Base-by-base conservation (phyloP, 306 rosid species). In the Vachellia collinsii region DNA sequence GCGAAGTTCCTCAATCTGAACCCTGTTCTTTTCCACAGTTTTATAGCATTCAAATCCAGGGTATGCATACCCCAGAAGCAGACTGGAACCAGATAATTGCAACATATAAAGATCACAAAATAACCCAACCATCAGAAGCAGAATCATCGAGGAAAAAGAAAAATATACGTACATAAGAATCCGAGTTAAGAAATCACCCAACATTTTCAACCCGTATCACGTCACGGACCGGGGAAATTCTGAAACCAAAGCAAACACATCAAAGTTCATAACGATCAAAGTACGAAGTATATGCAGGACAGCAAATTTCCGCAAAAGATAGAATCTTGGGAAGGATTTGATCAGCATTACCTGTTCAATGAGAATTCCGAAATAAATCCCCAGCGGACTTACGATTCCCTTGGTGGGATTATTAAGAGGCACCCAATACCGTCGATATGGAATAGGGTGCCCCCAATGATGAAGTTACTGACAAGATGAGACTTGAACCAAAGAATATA, bases 41-140 rank as follows among this genome's bases (percentile, higher is more conserved):
- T 89, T 95, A 77, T 89, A 95, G 76, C 99, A 96, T 86, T 89
- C 91, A 25, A 91, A 84, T 76, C 96, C 99, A 17, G 99, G 99
- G 86, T 95, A 95, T 44, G 97, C 99, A 85, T 95, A 95, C 74
- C 97, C 98, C 54, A 93, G 79, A 25, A 81, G 3, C 85, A 95
- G 77, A 65, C 99, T 95, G 85, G 50, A 81, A 82, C 25, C 72
- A 54, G 75, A 77, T 14, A 11, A 38, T 20, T 5, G 23, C 9
- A 62, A 11, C 48, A 62, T 23, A 1, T 70, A n/a, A 51, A 43
- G 6, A 12, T 62, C 68, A 62, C n/a, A 29, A 13, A 62, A 62
- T 29, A n/a, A 29, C 41, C 12, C 41, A 62, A 29, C 4, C 65
- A 13, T 37, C 65, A 13, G 23, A 19, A 66, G 42, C 20, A 75